A percentile compares a stretch with the other conserved stretches of the same genome.
Conservation (phyloP, 1,284 basidiomycete species). For the Austroboletus novae-zelandiae region DNA sequence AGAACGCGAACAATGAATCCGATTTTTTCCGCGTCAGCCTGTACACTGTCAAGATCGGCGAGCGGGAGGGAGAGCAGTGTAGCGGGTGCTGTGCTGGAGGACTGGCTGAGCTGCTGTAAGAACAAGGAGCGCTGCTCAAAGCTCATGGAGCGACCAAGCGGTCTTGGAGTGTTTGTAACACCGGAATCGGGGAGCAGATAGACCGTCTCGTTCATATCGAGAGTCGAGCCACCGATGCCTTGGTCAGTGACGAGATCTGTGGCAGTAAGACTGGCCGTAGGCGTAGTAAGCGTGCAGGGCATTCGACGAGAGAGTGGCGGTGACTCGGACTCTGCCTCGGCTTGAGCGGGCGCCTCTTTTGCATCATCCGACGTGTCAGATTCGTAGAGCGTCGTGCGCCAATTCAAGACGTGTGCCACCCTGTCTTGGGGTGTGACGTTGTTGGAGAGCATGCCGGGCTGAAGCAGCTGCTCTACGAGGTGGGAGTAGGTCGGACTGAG, state of each 20-base stretch:
- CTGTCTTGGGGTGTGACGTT: constrained; percentile 16
- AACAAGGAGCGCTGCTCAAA: constrained; percentile 49
- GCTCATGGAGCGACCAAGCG: constrained; percentile 50
- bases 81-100: constrained; percentile 40
- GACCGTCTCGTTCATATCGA: constrained; percentile 28
- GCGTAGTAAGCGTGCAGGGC: constrained; percentile 52
- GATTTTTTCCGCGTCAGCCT: constrained; percentile 39
- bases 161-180: constrained; percentile 9
- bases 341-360: constrained; percentile 3
- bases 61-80: constrained; percentile 46
- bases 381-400: constrained; percentile 24
- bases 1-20: constrained; percentile 43
- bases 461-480: constrained; percentile 31
- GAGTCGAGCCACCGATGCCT: constrained; percentile 18
- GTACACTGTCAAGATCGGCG: constrained; percentile 40
- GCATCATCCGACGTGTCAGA: not conserved
- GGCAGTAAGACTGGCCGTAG: constrained; percentile 41
- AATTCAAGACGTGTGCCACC: constrained; percentile 24
- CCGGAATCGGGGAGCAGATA: constrained; percentile 20
- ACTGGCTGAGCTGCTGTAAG: constrained; percentile 41
- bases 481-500: constrained; percentile 28
- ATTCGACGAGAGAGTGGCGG: constrained; percentile 36
- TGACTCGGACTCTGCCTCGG: not conserved
- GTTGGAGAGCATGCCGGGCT: constrained; percentile 32
- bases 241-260: constrained; percentile 22